Base-by-base conservation (phyloP, 2,329 filamentous ascomycete species). In the Colletotrichum tanaceti region DNA sequence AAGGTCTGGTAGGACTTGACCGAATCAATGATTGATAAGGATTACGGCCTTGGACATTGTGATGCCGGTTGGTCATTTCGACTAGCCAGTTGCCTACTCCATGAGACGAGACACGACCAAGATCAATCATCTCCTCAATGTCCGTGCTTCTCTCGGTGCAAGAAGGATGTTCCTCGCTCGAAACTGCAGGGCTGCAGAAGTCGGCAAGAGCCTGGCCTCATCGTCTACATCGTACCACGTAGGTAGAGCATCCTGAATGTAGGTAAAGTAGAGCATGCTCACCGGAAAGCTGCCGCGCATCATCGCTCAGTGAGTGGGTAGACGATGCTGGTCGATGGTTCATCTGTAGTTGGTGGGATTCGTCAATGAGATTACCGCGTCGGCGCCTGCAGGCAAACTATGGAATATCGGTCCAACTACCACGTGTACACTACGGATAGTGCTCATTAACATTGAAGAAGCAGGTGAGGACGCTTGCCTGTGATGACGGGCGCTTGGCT, bases 391-490 rank as follows among this genome's bases (percentile, higher is more conserved):
- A 41, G n/a, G 20, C 39, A 41, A 39, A 20, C 22, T 32, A 32
- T 35, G 18, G 60, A 43, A 53, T 43, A 28, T 32, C 44, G 32
- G 50, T 7, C 39, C 38, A 54, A 20, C 38, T 58, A 28, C n/a
- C n/a, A n/a, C n/a, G n/a, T n/a, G n/a, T n/a, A n/a, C n/a, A n/a
- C n/a, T n/a, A n/a, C 28, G 28, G 28, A 28, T 28, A 20, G 39
- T 20, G 6, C 38, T 44, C 55, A 38, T 14, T 44, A 13, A 46
- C 16, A 38, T 55, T 22, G 49, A 35, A 41, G n/a, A 47, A 20
- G 43, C 6, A 28, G 22, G 28, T 18, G 44, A 39, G 22, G 35
- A 16, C 41, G 14, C 35, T 22, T 43, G 32, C 54, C n/a, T 18
- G 28, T 50, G 52, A 32, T 24, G 43, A 43, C 11, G 18, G 43